phyloP scores from a whole-genome alignment of 306 rosid genomes.

The Rosa rugosa region DNA sequence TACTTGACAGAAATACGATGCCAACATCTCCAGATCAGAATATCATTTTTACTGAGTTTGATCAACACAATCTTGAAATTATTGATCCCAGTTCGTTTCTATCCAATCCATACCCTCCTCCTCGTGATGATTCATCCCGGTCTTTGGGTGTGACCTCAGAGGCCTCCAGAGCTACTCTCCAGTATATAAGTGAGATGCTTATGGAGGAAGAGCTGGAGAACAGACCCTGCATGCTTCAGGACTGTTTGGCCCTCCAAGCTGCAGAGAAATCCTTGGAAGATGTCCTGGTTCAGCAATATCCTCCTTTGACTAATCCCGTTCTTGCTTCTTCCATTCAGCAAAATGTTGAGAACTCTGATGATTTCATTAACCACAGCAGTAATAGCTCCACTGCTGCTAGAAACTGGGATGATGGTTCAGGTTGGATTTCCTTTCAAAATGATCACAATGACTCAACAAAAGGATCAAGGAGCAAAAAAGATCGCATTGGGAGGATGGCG shows the following conservation, averaged over 20 bases:
- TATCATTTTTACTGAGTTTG: constrained; percentile 25
- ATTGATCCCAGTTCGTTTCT: constrained; percentile 27
- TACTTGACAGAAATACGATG: constrained; percentile 26
- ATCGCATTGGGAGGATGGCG: constrained; percentile 22
- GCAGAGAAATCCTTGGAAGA: constrained; percentile 84
- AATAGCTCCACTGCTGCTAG: background rate
- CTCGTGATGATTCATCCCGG: constrained; percentile 16
- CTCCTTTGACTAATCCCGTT: constrained; percentile 23
- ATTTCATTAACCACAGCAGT: background rate
- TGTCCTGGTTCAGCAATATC: constrained; percentile 46
- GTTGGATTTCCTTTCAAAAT: background rate
- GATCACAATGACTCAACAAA: background rate
- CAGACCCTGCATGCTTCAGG: constrained; percentile 76
- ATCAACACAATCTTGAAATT: constrained; percentile 28
- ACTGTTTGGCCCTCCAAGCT: constrained; percentile 70
- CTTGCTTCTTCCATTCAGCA: constrained; percentile 16
- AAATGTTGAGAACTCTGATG: background rate
- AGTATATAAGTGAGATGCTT: constrained; percentile 68
- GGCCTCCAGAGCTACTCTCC: constrained; percentile 48
- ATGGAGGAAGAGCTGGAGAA: constrained; percentile 68
- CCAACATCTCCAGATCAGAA: constrained; percentile 28
- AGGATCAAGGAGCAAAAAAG: constrained; percentile 26
- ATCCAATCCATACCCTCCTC: constrained; percentile 17
- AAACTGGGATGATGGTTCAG: background rate
- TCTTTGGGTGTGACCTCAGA: constrained; percentile 28